Conservation (phyloP, 192 early-diverging fungal species). For the Gorgonomyces haynaldii region DNA sequence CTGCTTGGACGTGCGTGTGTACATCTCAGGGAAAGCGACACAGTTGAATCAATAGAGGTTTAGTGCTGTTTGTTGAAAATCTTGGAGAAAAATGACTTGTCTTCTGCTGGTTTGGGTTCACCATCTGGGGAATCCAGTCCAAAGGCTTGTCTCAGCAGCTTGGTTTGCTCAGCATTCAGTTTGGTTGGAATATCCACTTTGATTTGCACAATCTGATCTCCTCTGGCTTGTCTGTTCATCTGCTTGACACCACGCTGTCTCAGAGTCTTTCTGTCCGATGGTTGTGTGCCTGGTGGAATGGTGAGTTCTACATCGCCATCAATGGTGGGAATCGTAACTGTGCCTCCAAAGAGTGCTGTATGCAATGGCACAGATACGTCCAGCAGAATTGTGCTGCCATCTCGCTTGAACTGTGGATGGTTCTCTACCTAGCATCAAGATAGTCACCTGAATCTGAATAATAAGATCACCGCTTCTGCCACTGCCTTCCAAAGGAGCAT, state of each 20-base stretch:
- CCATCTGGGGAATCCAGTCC: conserved; percentile 14
- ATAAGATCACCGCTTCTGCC: conserved; percentile 75
- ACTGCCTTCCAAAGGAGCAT: conserved; percentile 60
- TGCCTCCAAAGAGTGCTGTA: conserved; percentile 80
- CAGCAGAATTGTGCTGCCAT: conserved; percentile 68
- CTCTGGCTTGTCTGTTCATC: conserved; percentile 38
- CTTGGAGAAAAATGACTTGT: neutral
- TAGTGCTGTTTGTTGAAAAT: neutral
- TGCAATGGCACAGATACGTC: conserved; percentile 68
- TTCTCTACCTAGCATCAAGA: conserved; percentile 15
- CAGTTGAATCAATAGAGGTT: neutral
- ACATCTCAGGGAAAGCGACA: too few relatives aligned
- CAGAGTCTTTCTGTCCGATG: conserved; percentile 71
- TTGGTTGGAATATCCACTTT: conserved; percentile 68
- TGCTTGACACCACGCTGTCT: conserved; percentile 63
- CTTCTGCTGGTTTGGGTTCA: neutral
- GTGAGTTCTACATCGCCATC: conserved; percentile 93
- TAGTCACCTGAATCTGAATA: conserved; percentile 59
- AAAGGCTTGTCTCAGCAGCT: conserved; percentile 46
- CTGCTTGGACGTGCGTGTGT: conserved; percentile 33
- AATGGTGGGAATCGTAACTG: conserved; percentile 75
- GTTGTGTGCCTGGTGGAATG: conserved; percentile 75
- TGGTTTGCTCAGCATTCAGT: conserved; percentile 31
- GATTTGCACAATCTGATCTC: conserved; percentile 85
- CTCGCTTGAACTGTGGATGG: conserved; percentile 66